These are phyloP conservation scores for Diaporthe eres DNA, from an alignment of 2,329 filamentous ascomycete genomes.

Conservation along the genomic window DNA sequence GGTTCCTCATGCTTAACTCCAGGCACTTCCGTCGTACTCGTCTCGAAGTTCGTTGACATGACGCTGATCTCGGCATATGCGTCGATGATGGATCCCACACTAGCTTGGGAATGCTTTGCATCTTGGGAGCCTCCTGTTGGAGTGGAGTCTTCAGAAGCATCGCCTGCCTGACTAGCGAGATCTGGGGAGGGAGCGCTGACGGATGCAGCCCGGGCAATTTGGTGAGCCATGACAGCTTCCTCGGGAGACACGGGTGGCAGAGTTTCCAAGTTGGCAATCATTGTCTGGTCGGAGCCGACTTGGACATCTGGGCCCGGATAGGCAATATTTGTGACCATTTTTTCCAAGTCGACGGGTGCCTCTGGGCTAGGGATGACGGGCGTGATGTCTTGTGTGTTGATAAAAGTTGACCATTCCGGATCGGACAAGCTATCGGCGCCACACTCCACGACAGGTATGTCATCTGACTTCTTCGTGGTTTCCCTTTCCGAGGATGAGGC, in stretches of 20 bases:
- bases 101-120: constrained; percentile 17
- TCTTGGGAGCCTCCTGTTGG: background rate
- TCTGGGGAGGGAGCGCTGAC: background rate
- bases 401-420: constrained; percentile 29
- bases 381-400: constrained; percentile 34
- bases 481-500: background rate
- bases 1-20: background rate
- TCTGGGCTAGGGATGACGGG: background rate
- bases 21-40: background rate
- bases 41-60: background rate
- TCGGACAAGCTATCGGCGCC: constrained; percentile 18
- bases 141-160: background rate
- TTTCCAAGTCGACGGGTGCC: background rate
- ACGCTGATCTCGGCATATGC: constrained; percentile 18
- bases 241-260: background rate
- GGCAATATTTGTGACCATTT: background rate
- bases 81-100: constrained; percentile 35
- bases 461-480: background rate
- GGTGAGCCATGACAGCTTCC: background rate
- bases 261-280: background rate
- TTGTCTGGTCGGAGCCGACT: background rate
- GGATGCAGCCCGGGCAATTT: background rate
- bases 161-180: background rate
- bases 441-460: background rate
- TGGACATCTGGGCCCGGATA: background rate